Evolutionary conservation across 2,329 filamentous ascomycete species (phyloP), one percentile per base, ranked within the genome.

Genomic region (Penicillium sp.): DNA sequence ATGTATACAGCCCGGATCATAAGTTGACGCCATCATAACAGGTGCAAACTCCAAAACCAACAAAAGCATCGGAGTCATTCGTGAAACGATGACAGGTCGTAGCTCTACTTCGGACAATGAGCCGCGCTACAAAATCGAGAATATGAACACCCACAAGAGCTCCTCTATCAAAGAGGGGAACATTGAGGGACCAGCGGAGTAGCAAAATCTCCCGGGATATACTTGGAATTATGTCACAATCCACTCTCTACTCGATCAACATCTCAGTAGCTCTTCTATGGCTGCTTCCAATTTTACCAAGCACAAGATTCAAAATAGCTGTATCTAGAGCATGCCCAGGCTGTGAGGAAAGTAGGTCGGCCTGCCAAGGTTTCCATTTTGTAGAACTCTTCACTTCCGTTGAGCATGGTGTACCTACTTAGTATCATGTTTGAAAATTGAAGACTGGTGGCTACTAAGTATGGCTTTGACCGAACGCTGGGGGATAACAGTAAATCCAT

Each of bases 41-140:
- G 75, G 75, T 22, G 67, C 69, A 14, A 61, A 71, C 4, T 74
- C 72, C 18, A 69, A 75, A 18, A 77, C 75, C 16, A 73, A 69
- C 27, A 67, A 70, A 32, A 70, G 67, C 22, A 63, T 67, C n/a
- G 75, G 76, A 9, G 63, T 63, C 13, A 72, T 78, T 56, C 66
- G 63, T 48, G 59, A 71, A 8, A 65, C 63, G 2, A 57, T 71
- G 47, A 70, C 71, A 0, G 71, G 70, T 5, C 67, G 71, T 10
- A 63, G 70, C 34, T 36, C 34, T 36, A 71, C 75, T 27, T 67
- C 70, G 24, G 52, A 60, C 5, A 58, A 71, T 0, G 65, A 67
- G 47, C 73, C 75, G 11, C 67, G 72, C 31, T 77, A 77, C 50
- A 71, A 75, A 66, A 75, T 75, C 16, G 31, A 52, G 31, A 44